Base-by-base conservation (phyloP, 306 rosid species). In the Sindora glabra region DNA sequence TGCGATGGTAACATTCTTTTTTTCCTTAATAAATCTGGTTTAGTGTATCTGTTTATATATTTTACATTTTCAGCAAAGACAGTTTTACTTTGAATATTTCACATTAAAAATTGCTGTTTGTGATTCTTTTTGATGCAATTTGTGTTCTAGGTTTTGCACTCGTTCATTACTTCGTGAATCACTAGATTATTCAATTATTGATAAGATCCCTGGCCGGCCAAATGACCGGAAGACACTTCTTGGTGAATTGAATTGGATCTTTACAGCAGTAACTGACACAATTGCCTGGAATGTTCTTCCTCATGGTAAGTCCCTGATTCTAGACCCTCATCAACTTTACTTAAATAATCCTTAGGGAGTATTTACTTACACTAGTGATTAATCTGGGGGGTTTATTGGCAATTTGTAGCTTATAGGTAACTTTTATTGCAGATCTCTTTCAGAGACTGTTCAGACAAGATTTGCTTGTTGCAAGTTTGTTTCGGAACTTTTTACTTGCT, bases 241-340 rank as follows among this genome's bases (percentile, higher is more conserved):
- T 65, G 99, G 99, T 54, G 97, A 94, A 81, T 77, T 94, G 86
- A 89, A 89, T 77, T 89, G 99, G 99, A 94, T 94, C 54, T 94
- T 94, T 68, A 94, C 99, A 10, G 99, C 99, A 16, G 95, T 94
- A 65, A 94, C 99, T 33, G 95, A 94, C 71, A 94, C 99, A 4
- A 89, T 94, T 78, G 99, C 99, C 13, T 94, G 99, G 99, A 94
- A 94, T 63, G 97, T 89, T 77, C 95, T 94, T 56, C 97, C 99
- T 37, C 95, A 82, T 64, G 99, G 99, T 94, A 77, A 34, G 60
- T 68, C 50, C 63, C 57, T n/a, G n/a, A n/a, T n/a, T n/a, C n/a
- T n/a, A n/a, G n/a, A 54, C 25, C 22, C 51, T 51, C 56, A 12
- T 27, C 11, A 46, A 50, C 13, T 5, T 48, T 14, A 25, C 34